Conservation (phyloP, 2,329 filamentous ascomycete species). For the Kalaharituber pfeilii region DNA sequence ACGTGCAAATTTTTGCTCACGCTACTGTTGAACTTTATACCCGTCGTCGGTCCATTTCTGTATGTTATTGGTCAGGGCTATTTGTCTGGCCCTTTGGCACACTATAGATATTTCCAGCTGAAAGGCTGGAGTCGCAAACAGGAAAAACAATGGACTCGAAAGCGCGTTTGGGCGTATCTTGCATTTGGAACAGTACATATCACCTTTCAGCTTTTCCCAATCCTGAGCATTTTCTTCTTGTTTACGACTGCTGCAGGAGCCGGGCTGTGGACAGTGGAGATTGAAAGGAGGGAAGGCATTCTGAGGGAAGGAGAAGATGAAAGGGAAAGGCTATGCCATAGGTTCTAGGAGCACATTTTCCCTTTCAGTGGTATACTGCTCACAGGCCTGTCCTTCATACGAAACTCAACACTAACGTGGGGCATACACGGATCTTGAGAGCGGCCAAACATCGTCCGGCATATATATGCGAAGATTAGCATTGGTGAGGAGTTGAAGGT, state of each 20-base stretch:
- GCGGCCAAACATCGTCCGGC: no score
- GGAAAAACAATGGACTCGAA: conserved; percentile 43
- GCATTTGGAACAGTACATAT: conserved; percentile 62
- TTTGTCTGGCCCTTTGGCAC: conserved; percentile 69
- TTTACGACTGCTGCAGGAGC: conserved; percentile 72
- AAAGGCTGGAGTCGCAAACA: conserved; percentile 50
- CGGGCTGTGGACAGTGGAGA: conserved; percentile 65
- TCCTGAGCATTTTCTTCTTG: conserved; percentile 86
- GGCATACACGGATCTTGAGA: no score
- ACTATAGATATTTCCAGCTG: conserved; percentile 79
- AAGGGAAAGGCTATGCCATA: neutral
- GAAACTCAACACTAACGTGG: no score
- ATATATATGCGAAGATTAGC: no score
- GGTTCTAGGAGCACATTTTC: neutral
- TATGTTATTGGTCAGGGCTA: conserved; percentile 82
- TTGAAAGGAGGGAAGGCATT: conserved; percentile 39
- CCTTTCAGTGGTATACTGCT: no score
- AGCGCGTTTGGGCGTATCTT: conserved; percentile 58
- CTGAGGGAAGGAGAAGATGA: neutral
- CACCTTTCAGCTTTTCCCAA: conserved; percentile 68
- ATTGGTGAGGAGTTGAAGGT: no score
- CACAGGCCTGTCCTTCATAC: no score
- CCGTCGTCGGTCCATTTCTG: conserved; percentile 61
- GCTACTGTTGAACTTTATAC: conserved; percentile 65
- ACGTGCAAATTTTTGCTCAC: conserved; percentile 26